phyloP scores from a whole-genome alignment of 1,284 basidiomycete genomes.

The Ganoderma lucidum region DNA sequence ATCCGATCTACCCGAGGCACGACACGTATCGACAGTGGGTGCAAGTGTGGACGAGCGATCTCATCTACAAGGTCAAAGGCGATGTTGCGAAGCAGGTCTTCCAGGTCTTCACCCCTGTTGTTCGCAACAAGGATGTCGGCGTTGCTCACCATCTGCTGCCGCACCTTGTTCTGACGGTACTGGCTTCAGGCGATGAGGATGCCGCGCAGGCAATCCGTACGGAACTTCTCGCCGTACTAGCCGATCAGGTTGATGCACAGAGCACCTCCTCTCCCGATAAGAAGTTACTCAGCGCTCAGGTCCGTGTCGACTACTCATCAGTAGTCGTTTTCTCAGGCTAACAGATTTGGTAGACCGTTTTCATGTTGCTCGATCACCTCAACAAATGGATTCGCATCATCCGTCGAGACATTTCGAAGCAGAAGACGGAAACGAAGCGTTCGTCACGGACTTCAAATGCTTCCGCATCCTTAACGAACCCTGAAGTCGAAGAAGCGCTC shows the following conservation, averaged over 20 bases:
- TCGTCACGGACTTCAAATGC: constrained; percentile 45
- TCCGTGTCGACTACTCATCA: constrained; percentile 43
- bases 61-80: constrained; percentile 79
- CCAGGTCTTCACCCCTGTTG: constrained; percentile 78
- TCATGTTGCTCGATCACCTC: constrained; percentile 94
- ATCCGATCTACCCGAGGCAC: constrained; percentile 83
- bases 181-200: constrained; percentile 78
- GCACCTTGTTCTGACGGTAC: constrained; percentile 88
- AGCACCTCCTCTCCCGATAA: constrained; percentile 76
- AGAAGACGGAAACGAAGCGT: constrained; percentile 59
- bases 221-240: constrained; percentile 86
- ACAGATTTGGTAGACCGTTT: constrained; percentile 73
- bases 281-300: constrained; percentile 89
- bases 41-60: constrained; percentile 86
- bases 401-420: constrained; percentile 62
- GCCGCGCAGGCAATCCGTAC: constrained; percentile 72
- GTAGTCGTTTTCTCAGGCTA: neutral
- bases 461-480: constrained; percentile 20
- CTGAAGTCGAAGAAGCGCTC: constrained; percentile 62
- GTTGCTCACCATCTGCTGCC: constrained; percentile 93
- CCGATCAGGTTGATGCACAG: constrained; percentile 82
- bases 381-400: constrained; percentile 88
- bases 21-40: constrained; percentile 96
- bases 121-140: constrained; percentile 89
- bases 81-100: constrained; percentile 76